Base-by-base conservation (phyloP, 768 basidiomycete species). In the Polyporus arcularius region DNA sequence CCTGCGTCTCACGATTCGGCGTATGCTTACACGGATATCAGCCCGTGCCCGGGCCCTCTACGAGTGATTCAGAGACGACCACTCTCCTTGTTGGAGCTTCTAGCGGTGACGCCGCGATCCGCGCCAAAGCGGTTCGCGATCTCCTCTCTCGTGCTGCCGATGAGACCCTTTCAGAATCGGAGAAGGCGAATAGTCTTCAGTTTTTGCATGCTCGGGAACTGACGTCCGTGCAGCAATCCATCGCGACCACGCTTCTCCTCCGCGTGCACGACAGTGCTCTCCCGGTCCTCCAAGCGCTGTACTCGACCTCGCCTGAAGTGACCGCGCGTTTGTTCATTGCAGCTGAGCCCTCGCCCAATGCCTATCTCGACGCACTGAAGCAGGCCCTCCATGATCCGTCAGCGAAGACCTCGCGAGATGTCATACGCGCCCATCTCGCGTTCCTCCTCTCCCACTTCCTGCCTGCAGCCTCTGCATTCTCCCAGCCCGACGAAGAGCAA, bases 261-360 rank as follows among this genome's bases (percentile, higher is more conserved):
- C 85, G 92, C 2, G 74, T 92, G 4, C 81, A 86, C 52, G 94
- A 96, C 65, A 78, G 80, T 7, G 80, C 85, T 31, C 60, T 75
- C 1, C 67, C 74, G 2, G 89, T 97, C 30, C 72, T 95, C 12
- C 79, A 87, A 47, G 82, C 80, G 0, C 76, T 97, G 9, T 96
- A 95, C 72, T 76, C 76, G 2, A 73, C 79, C 1, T 78, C 85
- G 0, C 69, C 75, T 5, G 73, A 73, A 26, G 74, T 83, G 56
- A 59, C 79, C 1, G 55, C 74, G 11, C 18, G 40, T 2, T 54
- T 43, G 15, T 31, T 63, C 7, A 45, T 55, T 4, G 12, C 21
- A 14, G 3, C 45, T 2, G n/a, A 51, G 3, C 4, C 43, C 3
- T 35, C 55, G 3, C 26, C 35, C 2, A n/a, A 26, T 2, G 70